Percentiles rank a stretch among this genome's conserved stretches.
phyloP scores from a whole-genome alignment of 1,139 yeast genomes.

The Blastobotrys petasosporus region DNA sequence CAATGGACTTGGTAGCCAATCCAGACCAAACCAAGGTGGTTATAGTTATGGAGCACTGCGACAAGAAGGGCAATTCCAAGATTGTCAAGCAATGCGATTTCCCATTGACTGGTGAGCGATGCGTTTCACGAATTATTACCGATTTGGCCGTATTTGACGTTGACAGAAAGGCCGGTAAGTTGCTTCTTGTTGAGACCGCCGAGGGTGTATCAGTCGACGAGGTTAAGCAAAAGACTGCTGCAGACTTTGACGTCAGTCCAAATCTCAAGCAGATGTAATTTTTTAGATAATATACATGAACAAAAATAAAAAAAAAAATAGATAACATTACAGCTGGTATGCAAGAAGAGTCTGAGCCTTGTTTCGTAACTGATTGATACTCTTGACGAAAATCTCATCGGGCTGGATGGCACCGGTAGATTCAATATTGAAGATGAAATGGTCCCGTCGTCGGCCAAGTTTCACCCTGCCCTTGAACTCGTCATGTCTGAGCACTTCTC shows the following conservation, averaged over 20 bases:
- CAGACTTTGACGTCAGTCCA: slow-evolving; percentile 35
- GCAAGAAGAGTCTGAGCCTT: slow-evolving; percentile 67
- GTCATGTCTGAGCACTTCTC: slow-evolving; percentile 91
- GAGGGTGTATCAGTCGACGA: slow-evolving; percentile 38
- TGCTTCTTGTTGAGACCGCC: slow-evolving; percentile 38
- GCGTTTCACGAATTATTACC: slow-evolving; percentile 43
- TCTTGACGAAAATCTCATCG: slow-evolving; percentile 87
- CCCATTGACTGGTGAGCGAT: slow-evolving; percentile 42
- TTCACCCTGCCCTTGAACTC: slow-evolving; percentile 86
- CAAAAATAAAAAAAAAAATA: not conserved
- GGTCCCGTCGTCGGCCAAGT: slow-evolving; percentile 86
- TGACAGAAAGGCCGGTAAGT: slow-evolving; percentile 31
- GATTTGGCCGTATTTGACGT: slow-evolving; percentile 45
- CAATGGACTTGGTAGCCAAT: slow-evolving; percentile 46
- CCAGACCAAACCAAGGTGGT: slow-evolving; percentile 40
- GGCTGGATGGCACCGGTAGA: slow-evolving; percentile 97
- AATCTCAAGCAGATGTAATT: slow-evolving; percentile 26
- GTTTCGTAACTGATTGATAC: slow-evolving; percentile 74
- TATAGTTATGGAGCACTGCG: slow-evolving; percentile 42
- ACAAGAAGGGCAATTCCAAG: slow-evolving; percentile 41
- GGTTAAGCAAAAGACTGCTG: slow-evolving; percentile 36
- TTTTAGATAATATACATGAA: not conserved
- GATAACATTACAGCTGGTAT: slow-evolving; percentile 7
- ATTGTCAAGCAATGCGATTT: slow-evolving; percentile 38
- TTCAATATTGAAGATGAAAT: slow-evolving; percentile 89